These are phyloP conservation scores for Ricinus communis DNA, from an alignment of 345 rosid species.

Conservation along the genomic window DNA sequence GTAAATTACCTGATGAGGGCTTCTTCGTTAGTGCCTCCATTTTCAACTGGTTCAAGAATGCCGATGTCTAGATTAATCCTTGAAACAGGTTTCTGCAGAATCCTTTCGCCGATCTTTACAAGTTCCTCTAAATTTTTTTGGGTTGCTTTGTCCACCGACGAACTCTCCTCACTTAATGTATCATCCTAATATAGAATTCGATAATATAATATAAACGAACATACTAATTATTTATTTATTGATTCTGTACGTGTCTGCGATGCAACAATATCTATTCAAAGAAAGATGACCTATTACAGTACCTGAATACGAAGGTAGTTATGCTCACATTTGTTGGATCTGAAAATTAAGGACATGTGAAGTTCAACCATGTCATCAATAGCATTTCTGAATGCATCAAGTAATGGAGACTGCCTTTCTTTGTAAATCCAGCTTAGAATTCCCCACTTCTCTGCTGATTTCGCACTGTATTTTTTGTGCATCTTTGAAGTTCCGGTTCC, in stretches of 20 bases:
- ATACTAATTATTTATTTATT: too few relatives aligned
- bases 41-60: constrained; percentile 20
- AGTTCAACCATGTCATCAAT: constrained; percentile 21
- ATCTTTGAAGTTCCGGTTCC: constrained; percentile 20
- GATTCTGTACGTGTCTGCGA: too few relatives aligned
- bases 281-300: not conserved
- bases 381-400: constrained; percentile 13
- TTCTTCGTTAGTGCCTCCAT: constrained; percentile 25
- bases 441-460: constrained; percentile 8
- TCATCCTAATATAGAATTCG: not conserved
- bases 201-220: too few relatives aligned
- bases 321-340: constrained; percentile 1
- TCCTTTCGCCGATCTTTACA: constrained; percentile 16
- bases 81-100: constrained; percentile 20
- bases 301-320: constrained; percentile 22
- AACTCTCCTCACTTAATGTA: constrained; percentile 13
- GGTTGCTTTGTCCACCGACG: constrained; percentile 21
- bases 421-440: constrained; percentile 14
- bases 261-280: too few relatives aligned
- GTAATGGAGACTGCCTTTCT: not conserved
- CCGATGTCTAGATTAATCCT: constrained; percentile 10
- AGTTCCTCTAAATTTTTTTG: constrained; percentile 13
- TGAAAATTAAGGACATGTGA: constrained; percentile 21
- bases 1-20: constrained; percentile 4
- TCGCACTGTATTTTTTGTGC: constrained; percentile 12